Conservation (phyloP, 768 basidiomycete species). For the Naganishia vishniacii region DNA sequence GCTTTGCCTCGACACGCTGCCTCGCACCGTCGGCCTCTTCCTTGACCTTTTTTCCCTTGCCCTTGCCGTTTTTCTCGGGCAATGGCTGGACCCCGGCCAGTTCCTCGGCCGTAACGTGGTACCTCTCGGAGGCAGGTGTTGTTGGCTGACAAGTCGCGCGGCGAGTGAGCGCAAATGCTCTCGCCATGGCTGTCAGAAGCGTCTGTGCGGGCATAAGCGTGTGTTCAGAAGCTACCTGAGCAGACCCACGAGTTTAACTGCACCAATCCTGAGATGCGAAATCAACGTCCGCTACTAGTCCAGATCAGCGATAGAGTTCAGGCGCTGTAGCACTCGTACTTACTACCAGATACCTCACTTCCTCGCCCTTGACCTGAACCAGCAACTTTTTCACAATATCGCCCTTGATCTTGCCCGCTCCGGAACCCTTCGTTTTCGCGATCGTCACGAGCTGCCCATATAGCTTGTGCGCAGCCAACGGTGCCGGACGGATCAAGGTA, state of each 20-base stretch:
- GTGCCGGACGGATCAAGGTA: slow-evolving; percentile 43
- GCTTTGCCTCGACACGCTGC: slow-evolving; percentile 50
- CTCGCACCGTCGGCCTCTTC: slow-evolving; percentile 41
- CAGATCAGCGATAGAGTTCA: too few relatives aligned
- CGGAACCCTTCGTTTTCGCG: slow-evolving; percentile 64
- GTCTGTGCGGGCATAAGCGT: slow-evolving; percentile 48
- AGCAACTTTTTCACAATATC: slow-evolving; percentile 72
- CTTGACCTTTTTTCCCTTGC: slow-evolving; percentile 41
- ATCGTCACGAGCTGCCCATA: slow-evolving; percentile 67
- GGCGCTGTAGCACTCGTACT: too few relatives aligned
- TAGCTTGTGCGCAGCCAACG: slow-evolving; percentile 55
- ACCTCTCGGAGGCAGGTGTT: slow-evolving; percentile 18
- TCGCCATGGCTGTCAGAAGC: slow-evolving; percentile 70
- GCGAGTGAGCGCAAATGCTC: slow-evolving; percentile 65
- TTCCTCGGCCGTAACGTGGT: slow-evolving; percentile 32
- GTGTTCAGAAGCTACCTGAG: too few relatives aligned
- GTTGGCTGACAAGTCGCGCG: slow-evolving; percentile 35
- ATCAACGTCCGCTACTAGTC: slow-evolving; percentile 55
- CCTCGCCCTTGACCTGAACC: slow-evolving; percentile 79
- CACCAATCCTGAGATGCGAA: slow-evolving; percentile 77
- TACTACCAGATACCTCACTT: slow-evolving; percentile 68
- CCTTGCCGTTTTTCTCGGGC: slow-evolving; percentile 40
- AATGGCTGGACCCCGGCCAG: slow-evolving; percentile 37
- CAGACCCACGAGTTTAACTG: slow-evolving; percentile 59
- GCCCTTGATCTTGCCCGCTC: slow-evolving; percentile 70